Percentiles rank a stretch among this genome's conserved stretches.
phyloP scores from a whole-genome alignment of 192 early-diverging fungal species.

The Haplosporangium gracile region DNA sequence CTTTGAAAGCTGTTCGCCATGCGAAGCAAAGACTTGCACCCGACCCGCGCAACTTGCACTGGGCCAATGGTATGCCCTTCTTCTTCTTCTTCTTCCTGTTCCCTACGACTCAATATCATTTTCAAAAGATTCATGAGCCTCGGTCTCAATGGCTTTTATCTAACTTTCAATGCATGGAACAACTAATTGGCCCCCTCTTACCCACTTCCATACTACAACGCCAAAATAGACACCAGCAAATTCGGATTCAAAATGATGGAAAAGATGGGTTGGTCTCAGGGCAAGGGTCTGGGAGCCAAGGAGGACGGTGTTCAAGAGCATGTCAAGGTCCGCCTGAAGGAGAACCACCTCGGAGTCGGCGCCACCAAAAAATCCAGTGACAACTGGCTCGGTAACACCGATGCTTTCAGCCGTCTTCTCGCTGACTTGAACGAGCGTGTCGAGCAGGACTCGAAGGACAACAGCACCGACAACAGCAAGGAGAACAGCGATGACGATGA shows the following conservation, averaged over 20 bases:
- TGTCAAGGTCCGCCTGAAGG: conserved; percentile 89
- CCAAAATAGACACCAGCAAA: conserved; percentile 75
- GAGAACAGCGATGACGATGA: conserved; percentile 40
- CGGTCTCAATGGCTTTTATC: neutral
- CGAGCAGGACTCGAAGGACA: conserved; percentile 55
- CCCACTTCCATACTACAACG: neutral
- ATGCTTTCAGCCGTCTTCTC: conserved; percentile 86
- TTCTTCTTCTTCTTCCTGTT: neutral
- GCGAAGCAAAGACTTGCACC: conserved; percentile 83
- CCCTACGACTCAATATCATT: neutral
- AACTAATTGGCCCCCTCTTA: neutral
- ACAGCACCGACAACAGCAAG: conserved; percentile 28
- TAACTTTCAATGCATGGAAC: neutral
- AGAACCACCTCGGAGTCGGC: conserved; percentile 91
- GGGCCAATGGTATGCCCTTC: conserved; percentile 79
- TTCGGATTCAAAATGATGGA: conserved; percentile 92
- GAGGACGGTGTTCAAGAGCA: conserved; percentile 88
- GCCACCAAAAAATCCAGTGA: conserved; percentile 88
- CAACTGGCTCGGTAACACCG: conserved; percentile 96
- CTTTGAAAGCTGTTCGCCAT: conserved; percentile 53
- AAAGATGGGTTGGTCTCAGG: conserved; percentile 97
- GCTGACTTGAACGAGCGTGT: conserved; percentile 79
- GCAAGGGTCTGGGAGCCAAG: conserved; percentile 92
- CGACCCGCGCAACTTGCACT: conserved; percentile 94
- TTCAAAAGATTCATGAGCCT: neutral